These are phyloP conservation scores for Sporopachydermia cereana DNA, from an alignment of 1,139 yeast genomes.

Conservation along the genomic window DNA sequence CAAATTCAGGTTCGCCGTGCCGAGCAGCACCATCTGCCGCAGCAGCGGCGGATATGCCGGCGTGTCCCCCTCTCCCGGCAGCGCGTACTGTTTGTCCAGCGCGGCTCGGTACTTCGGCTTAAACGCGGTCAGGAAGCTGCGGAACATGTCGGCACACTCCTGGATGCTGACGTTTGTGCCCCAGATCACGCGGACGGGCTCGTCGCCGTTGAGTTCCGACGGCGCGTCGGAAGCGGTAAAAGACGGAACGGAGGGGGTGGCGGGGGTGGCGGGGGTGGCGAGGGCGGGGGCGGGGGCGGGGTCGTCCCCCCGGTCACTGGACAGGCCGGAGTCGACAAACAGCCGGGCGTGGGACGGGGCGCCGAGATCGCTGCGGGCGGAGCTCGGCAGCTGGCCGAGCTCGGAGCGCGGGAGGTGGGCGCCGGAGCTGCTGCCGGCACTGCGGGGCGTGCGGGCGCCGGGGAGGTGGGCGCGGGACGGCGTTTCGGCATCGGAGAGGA, in stretches of 20 bases:
- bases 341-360: constrained; percentile 8
- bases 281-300: constrained; percentile 8
- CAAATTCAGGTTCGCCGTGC: constrained; percentile 70
- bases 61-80: constrained; percentile 55
- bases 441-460: not conserved
- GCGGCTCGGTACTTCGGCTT: constrained; percentile 63
- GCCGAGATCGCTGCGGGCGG: constrained; percentile 14
- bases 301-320: constrained; percentile 6
- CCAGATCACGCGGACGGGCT: constrained; percentile 89
- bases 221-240: constrained; percentile 12
- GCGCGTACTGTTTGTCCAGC: constrained; percentile 37
- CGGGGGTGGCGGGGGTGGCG: constrained; percentile 2
- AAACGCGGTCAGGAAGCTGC: constrained; percentile 76
- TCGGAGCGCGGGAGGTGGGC: not conserved
- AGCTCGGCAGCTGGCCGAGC: constrained; percentile 16
- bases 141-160: constrained; percentile 69
- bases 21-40: constrained; percentile 63
- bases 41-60: constrained; percentile 63
- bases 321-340: constrained; percentile 10
- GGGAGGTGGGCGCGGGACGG: not conserved
- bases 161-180: constrained; percentile 94
- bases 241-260: constrained; percentile 17
- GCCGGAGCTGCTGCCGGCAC: not conserved
- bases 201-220: constrained; percentile 33
- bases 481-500: not conserved